A percentile compares a stretch with the other conserved stretches of the same genome.
Evolutionary conservation across 75 land plant genomes (phyloP).

Genomic region (Ceratopteris richardii): DNA sequence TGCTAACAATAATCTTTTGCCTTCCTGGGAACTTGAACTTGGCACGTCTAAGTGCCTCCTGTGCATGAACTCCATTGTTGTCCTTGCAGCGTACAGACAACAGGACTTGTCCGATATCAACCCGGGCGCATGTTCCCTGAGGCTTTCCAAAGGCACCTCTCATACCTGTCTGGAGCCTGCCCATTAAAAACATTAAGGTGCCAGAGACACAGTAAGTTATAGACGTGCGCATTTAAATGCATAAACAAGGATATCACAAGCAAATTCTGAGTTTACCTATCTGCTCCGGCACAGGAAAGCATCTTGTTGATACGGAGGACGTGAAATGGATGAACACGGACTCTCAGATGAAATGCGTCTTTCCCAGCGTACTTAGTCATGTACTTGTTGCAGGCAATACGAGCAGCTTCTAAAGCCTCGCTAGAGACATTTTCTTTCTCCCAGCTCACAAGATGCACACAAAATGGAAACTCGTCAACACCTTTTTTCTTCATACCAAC

Average conservation of each 20-base stretch:
- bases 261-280: too few species aligned
- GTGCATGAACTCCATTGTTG: constrained; percentile 30
- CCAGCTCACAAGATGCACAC: constrained; percentile 52
- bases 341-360: constrained; percentile 57
- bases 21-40: constrained; percentile 60
- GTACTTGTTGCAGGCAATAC: constrained; percentile 65
- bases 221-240: too few species aligned
- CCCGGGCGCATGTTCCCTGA: constrained; percentile 49
- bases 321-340: constrained; percentile 54
- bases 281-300: constrained; percentile 60
- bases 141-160: constrained; percentile 61
- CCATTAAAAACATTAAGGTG: too few species aligned
- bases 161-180: constrained; percentile 63
- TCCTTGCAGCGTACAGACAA: constrained; percentile 55
- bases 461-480: constrained; percentile 53
- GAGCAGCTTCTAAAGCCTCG: constrained; percentile 50
- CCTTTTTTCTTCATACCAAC: constrained; percentile 55
- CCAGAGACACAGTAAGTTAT: too few species aligned
- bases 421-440: constrained; percentile 54
- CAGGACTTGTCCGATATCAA: constrained; percentile 42
- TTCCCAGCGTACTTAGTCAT: constrained; percentile 55
- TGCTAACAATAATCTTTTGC: constrained; percentile 51
- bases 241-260: too few species aligned
- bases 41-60: constrained; percentile 49
- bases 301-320: constrained; percentile 61